Base-by-base conservation (phyloP, 2,329 filamentous ascomycete species). In the Torrubiella hemipterigena region DNA sequence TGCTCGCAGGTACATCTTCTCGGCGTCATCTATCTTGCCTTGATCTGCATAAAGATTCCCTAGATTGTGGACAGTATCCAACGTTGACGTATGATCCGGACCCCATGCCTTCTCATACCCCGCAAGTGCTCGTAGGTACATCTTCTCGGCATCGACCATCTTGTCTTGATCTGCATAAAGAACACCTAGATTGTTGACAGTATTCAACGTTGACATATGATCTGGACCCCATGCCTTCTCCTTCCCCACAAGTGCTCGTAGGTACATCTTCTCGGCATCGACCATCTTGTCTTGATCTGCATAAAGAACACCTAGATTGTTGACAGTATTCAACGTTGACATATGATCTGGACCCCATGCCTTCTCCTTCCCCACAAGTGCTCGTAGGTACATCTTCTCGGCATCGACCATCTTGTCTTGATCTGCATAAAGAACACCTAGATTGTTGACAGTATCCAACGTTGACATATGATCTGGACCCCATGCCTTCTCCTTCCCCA, bases 361-460 rank as follows among this genome's bases (percentile, higher is more conserved):
- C 37, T 41, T 37, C 30, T 47, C 36, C 28, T 39, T 39, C 15
- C 38, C 38, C 29, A 19, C 5, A 21, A 45, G 30, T 12, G 37
- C 42, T 30, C 35, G 37, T 34, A 34, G 29, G 29, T 40, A 42
- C 32, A 48, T 44, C 27, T 30, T 25, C 39, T 50, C 41, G 7
- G 48, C 46, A 28, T 49, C 43, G 5, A 22, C 37, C 3, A 44
- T 36, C 33, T 41, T 45, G 29, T 39, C 44, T 32, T 49, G 43
- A 7, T 36, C n/a, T 0, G 0, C 2, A 18, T 46, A 52, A 27
- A 52, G 36, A 13, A 4, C 12, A 4, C 40, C 49, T 29, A 52
- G 31, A 7, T 17, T 38, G 30, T 27, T 24, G 14, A 27, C 11
- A 11, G 22, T 20, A 14, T 30, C 16, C 12, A 31, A 22, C 18